These are phyloP conservation scores for Stephania yunnanensis DNA, from an alignment of 164 flowering plant genomes.

Conservation along the genomic window DNA sequence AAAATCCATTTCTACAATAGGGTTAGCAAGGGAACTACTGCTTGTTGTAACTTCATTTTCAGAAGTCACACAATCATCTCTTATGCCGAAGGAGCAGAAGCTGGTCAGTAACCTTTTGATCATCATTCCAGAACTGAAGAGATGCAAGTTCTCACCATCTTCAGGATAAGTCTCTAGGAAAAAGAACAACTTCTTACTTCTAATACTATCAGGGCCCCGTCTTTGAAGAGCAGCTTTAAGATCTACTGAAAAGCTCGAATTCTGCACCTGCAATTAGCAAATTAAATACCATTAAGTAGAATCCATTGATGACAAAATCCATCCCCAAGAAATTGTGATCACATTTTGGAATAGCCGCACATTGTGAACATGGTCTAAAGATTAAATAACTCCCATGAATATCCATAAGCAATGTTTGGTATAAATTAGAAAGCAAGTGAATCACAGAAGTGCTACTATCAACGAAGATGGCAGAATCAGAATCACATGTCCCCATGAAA, in stretches of 20 bases:
- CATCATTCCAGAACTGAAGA: background rate
- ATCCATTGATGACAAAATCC: no score
- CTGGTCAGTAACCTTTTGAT: slow-evolving; percentile 1
- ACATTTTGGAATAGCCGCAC: background rate
- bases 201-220: slow-evolving; percentile 89
- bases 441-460: background rate
- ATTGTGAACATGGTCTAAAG: background rate
- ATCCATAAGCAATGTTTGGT: background rate
- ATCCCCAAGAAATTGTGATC: background rate
- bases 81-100: background rate
- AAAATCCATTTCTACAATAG: slow-evolving; percentile 46
- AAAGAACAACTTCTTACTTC: slow-evolving; percentile 44
- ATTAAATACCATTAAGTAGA: no score
- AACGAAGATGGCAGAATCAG: background rate
- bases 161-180: slow-evolving; percentile 10
- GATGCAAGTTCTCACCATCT: slow-evolving; percentile 10
- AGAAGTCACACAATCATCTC: slow-evolving; percentile 12
- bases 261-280: slow-evolving; percentile 15
- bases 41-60: slow-evolving; percentile 18
- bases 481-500: background rate
- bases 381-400: background rate
- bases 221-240: slow-evolving; percentile 53
- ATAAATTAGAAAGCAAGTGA: background rate
- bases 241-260: slow-evolving; percentile 39
- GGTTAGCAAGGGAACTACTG: slow-evolving; percentile 10